Evolutionary conservation across 306 rosid species (phyloP), one percentile per base, ranked within the genome.

Genomic region (Styphnolobium japonicum): DNA sequence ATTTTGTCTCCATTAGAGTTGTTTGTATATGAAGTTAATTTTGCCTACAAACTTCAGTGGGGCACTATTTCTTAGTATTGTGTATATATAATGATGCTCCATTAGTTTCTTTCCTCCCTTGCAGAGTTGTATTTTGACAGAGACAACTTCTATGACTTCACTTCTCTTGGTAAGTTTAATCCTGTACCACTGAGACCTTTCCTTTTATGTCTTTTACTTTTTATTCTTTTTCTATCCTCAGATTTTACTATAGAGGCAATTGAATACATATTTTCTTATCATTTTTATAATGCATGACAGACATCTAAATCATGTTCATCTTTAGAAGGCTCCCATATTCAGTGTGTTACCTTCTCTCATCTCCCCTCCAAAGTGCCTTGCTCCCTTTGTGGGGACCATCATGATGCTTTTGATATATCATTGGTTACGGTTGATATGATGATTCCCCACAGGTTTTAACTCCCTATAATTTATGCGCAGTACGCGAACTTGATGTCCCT

Each of bases 401-500:
- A 9, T 19, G n/a, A 55, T 48, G 73, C 71, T 60, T 72, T 57
- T 67, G 23, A 31, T 22, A 11, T 58, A 58, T 57, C 10, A 57
- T 45, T 58, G 11, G 25, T 57, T 75, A 25, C 18, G 51, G 29
- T 36, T 60, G 23, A n/a, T 61, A 82, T 21, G 23, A n/a, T 23
- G 51, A 25, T 71, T 67, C 33, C n/a, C 34, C 52, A 7, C 34
- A 62, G 21, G 18, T 68, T 52, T 46, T 58, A 53, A 67, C 60
- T 51, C 71, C 25, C 5, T 8, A 9, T 62, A 55, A 34, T 67
- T 61, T 53, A 42, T 69, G 58, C 62, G 80, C 83, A 85, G 83
- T 80, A n/a, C 85, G 88, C 6, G 88, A 85, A 70, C 85, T 85
- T 42, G 88, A 85, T 53, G 73, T 85, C 46, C 85, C 85, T 76